These are phyloP conservation scores for Arabidopsis suecica DNA, from an alignment of 345 rosid genomes.

Conservation along the genomic window DNA sequence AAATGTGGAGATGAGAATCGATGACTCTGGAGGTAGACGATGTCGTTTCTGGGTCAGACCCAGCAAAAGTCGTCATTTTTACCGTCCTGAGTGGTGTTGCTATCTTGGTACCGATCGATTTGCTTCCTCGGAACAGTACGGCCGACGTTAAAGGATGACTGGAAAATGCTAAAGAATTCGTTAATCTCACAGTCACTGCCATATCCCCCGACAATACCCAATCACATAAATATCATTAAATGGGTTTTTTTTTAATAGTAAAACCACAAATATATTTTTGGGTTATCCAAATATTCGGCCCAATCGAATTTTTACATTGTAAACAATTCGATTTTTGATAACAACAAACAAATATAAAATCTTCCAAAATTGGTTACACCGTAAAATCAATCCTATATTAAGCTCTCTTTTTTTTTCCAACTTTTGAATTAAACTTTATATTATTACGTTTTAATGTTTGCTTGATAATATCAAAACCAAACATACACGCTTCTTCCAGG, in stretches of 20 bases:
- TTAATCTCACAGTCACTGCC: conserved; percentile 37
- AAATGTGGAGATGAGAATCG: conserved; percentile 90
- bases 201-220: conserved; percentile 11
- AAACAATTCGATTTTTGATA: neutral
- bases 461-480: conserved; percentile 1
- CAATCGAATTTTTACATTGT: too few species aligned
- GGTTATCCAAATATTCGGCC: too few species aligned
- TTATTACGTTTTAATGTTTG: neutral
- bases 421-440: neutral
- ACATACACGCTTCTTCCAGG: neutral
- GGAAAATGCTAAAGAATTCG: conserved; percentile 22
- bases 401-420: too few species aligned
- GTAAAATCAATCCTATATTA: neutral
- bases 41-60: conserved; percentile 38
- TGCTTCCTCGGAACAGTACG: conserved; percentile 27
- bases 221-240: too few species aligned
- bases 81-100: conserved; percentile 41
- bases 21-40: conserved; percentile 51
- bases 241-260: too few species aligned
- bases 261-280: too few species aligned
- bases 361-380: neutral
- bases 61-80: conserved; percentile 61
- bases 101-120: conserved; percentile 4
- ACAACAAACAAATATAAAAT: neutral
- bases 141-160: conserved; percentile 15